Evolutionary conservation across 2,329 filamentous ascomycete genomes (phyloP).

Genomic region (Graphilbum ipis-grandicollis): DNA sequence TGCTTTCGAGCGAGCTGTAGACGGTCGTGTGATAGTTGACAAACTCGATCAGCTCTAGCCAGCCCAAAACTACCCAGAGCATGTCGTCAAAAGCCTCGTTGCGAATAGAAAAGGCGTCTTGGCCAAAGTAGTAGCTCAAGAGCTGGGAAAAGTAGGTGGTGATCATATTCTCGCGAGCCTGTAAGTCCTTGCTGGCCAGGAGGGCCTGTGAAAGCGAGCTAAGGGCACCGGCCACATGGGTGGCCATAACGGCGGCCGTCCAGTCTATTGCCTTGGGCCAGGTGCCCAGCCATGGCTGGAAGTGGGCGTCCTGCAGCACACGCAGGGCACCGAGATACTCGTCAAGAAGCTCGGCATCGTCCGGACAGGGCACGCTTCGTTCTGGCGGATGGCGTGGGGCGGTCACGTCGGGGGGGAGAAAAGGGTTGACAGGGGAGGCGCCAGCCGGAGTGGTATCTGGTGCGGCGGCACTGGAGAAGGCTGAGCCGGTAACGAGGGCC

Average conservation of each 20-base stretch:
- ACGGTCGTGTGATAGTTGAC: conserved; percentile 48
- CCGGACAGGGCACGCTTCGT: background rate
- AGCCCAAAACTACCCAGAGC: conserved; percentile 84
- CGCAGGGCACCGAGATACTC: conserved; percentile 47
- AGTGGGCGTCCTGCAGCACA: conserved; percentile 64
- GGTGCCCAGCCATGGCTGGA: conserved; percentile 56
- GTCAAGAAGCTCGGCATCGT: conserved; percentile 14
- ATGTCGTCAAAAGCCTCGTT: conserved; percentile 80
- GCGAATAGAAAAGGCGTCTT: conserved; percentile 59
- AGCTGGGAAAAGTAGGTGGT: conserved; percentile 67
- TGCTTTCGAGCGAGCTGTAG: conserved; percentile 35
- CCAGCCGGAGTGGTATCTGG: background rate
- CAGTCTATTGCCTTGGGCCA: conserved; percentile 86
- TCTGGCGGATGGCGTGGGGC: no score
- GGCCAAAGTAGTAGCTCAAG: conserved; percentile 68
- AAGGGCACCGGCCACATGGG: conserved; percentile 58
- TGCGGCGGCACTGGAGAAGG: background rate
- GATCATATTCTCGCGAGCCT: conserved; percentile 58
- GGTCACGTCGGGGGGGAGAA: conserved; percentile 2
- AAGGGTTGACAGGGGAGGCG: conserved; percentile 1
- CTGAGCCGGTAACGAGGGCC: conserved; percentile 4
- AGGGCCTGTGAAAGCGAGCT: conserved; percentile 51
- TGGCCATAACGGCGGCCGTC: conserved; percentile 75
- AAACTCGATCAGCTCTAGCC: conserved; percentile 71
- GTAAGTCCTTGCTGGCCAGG: conserved; percentile 17